Evolutionary conservation across 2,329 filamentous ascomycete genomes (phyloP).

Genomic region (Colletotrichum coccodes): DNA sequence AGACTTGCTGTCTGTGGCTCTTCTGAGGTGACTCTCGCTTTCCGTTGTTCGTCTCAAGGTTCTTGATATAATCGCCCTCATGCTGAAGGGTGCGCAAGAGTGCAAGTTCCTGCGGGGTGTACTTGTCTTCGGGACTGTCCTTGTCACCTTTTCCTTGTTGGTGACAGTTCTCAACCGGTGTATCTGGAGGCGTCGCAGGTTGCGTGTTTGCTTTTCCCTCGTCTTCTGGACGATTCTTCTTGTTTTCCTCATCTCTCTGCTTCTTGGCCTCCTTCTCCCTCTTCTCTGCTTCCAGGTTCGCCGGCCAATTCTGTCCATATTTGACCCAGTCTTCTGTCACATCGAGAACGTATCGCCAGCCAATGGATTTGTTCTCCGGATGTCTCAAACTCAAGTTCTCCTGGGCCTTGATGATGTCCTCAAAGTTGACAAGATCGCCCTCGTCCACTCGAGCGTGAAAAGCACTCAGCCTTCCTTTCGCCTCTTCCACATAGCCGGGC

Average conservation of each 20-base stretch:
- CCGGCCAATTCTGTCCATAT: slow-evolving; percentile 57
- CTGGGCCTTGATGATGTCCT: slow-evolving; percentile 44
- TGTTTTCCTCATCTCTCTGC: slow-evolving; percentile 26
- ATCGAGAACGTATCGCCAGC: slow-evolving; percentile 61
- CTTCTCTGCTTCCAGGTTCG: slow-evolving; percentile 49
- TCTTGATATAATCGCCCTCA: slow-evolving; percentile 53
- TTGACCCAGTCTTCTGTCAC: slow-evolving; percentile 60
- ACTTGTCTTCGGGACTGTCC: slow-evolving; percentile 31
- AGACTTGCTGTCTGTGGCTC: slow-evolving; percentile 33
- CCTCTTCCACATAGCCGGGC: slow-evolving; percentile 42
- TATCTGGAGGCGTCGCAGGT: neutral
- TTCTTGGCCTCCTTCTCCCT: slow-evolving; percentile 38
- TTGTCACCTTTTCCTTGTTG: slow-evolving; percentile 7
- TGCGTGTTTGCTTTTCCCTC: neutral
- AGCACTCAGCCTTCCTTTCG: neutral
- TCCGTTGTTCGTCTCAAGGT: slow-evolving; percentile 51
- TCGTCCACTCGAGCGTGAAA: slow-evolving; percentile 18
- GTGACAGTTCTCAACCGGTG: neutral
- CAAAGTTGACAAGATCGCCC: slow-evolving; percentile 49
- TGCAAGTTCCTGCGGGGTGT: slow-evolving; percentile 53
- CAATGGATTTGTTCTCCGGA: slow-evolving; percentile 53
- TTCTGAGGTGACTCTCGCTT: slow-evolving; percentile 35
- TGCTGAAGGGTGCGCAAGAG: slow-evolving; percentile 51
- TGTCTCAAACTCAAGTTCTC: slow-evolving; percentile 55
- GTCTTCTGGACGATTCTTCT: slow-evolving; percentile 34